A percentile compares a stretch with the other conserved stretches of the same genome.
Conservation (phyloP, 345 rosid genomes). For the Bruguiera gymnorhiza region DNA sequence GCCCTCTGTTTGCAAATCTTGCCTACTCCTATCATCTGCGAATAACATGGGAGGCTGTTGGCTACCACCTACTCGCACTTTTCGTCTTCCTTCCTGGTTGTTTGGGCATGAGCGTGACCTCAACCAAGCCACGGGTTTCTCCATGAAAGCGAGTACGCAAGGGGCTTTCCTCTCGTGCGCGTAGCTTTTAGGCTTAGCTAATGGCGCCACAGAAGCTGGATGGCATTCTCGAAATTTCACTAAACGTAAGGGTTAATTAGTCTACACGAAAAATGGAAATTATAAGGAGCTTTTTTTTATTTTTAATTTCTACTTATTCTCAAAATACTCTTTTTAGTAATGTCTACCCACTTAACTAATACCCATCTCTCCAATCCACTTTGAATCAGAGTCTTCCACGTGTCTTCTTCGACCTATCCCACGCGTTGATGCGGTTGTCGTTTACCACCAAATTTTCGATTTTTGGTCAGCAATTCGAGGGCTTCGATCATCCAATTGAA, state of each 20-base stretch:
- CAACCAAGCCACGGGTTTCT: background rate
- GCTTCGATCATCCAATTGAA: conserved; percentile 1
- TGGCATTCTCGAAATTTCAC: conserved; percentile 21
- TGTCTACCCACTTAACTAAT: conserved; percentile 16
- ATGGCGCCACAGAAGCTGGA: conserved; percentile 14
- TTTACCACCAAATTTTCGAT: conserved; percentile 16
- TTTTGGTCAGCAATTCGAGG: background rate
- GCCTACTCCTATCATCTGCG: no score
- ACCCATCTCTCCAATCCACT: conserved; percentile 10
- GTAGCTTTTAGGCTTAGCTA: background rate
- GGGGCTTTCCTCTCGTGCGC: background rate
- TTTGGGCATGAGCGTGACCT: no score
- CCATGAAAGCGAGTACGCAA: background rate
- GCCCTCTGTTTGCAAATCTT: no score
- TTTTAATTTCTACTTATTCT: background rate
- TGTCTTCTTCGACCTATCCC: background rate
- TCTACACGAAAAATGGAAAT: no score
- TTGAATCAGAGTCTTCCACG: conserved; percentile 19
- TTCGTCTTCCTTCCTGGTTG: no score
- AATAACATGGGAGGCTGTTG: no score
- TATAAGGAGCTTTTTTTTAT: background rate
- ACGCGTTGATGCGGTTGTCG: conserved; percentile 9
- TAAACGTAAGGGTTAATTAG: background rate
- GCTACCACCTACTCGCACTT: no score
- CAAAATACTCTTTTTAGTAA: conserved; percentile 15